phyloP scores from a whole-genome alignment of 495 filamentous ascomycete genomes.

The Annulohypoxylon bovei region DNA sequence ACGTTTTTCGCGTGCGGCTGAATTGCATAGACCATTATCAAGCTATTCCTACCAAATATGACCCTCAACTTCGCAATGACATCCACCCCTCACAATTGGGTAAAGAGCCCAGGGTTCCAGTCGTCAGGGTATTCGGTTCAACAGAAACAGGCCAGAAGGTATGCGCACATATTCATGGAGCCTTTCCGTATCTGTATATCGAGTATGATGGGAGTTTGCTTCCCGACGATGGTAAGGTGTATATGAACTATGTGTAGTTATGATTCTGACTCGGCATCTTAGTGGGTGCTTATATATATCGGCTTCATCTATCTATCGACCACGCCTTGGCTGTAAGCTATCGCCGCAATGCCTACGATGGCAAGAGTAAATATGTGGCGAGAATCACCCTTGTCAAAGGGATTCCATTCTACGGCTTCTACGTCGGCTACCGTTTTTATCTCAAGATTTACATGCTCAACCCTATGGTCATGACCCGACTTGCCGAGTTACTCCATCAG shows the following conservation, averaged over 20 bases:
- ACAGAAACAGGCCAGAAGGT: slow-evolving; percentile 97
- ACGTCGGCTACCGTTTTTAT: slow-evolving; percentile 90
- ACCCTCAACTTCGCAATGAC: slow-evolving; percentile 76
- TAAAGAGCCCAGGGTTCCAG: slow-evolving; percentile 77
- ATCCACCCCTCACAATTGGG: slow-evolving; percentile 58
- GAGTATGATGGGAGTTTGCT: slow-evolving; percentile 80
- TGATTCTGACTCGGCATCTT: slow-evolving; percentile 18
- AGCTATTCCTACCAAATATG: slow-evolving; percentile 76
- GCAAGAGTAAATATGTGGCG: slow-evolving; percentile 78
- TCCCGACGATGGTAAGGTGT: slow-evolving; percentile 67
- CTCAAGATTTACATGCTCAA: slow-evolving; percentile 95
- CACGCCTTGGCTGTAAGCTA: slow-evolving; percentile 85
- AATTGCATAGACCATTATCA: slow-evolving; percentile 97
- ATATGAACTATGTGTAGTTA: neutral
- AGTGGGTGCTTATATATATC: slow-evolving; percentile 77
- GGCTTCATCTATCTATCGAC: slow-evolving; percentile 82
- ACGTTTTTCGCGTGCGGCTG: slow-evolving; percentile 83
- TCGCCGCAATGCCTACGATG: slow-evolving; percentile 74
- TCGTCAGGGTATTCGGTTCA: slow-evolving; percentile 90
- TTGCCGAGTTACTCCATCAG: slow-evolving; percentile 85
- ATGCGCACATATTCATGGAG: slow-evolving; percentile 95
- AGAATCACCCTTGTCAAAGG: slow-evolving; percentile 93
- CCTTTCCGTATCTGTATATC: slow-evolving; percentile 92
- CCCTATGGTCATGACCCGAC: slow-evolving; percentile 78
- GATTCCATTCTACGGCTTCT: slow-evolving; percentile 92